Base-by-base conservation (phyloP, 345 rosid genomes). In the Salix brachista region DNA sequence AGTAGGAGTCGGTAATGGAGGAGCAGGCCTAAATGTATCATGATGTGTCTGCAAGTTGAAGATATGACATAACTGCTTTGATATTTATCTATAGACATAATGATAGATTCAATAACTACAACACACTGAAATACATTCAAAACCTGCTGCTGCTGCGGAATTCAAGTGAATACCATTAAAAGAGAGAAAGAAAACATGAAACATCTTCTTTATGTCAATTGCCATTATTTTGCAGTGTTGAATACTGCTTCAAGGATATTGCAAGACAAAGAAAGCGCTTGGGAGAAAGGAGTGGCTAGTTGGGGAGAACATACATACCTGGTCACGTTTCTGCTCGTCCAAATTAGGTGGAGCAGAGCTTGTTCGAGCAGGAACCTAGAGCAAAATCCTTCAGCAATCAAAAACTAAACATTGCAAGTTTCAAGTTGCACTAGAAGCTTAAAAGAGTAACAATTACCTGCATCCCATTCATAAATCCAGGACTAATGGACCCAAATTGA, bases 341-440 rank as follows among this genome's bases (percentile, higher is more conserved):
- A 96, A 85, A 83, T 93, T 93, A 10, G 97, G 98, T 79, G 99
- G 99, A 70, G 98, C 97, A 61, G 99, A 96, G 85, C 89, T 90
- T 64, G 98, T 95, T 73, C 99, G 92, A 77, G 99, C 93, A 56
- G 98, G 99, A 88, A 93, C 84, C 99, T 93, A 77, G 28, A 82
- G 75, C 39, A 75, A 1, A 84, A 78, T 68, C 41, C 46, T 71
- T 64, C 52, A 69, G 34, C 39, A 11, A 67, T n/a, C 42, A 19
- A 75, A 37, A 14, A 2, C 5, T 1, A 42, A 37, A 26, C 5
- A 70, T 42, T 62, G 70, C 37, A 10, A 23, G 25, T 42, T 36
- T 69, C 2, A 71, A 58, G 10, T 30, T 26, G 25, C 62, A 34
- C 7, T 75, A 19, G 32, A 44, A 41, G 46, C 37, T 65, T 30